phyloP scores from a whole-genome alignment of 2,329 filamentous ascomycete genomes.

The Talaromyces sp. region DNA sequence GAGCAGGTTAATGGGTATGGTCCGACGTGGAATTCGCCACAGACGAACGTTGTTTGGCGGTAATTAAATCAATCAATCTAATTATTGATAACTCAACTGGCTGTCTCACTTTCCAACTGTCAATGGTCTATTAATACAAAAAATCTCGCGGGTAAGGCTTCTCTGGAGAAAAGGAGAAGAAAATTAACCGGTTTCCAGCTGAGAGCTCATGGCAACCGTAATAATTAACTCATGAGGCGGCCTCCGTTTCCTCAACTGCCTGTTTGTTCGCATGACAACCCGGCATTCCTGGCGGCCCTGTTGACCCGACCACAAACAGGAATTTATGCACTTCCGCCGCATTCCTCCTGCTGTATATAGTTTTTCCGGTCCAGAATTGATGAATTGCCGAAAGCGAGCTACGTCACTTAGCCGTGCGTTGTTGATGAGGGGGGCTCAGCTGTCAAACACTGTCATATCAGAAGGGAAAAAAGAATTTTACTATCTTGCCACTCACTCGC shows the following conservation, averaged over 20 bases:
- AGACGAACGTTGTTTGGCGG: background rate
- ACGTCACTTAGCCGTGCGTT: background rate
- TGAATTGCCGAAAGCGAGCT: background rate
- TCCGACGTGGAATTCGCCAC: background rate
- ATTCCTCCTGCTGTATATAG: background rate
- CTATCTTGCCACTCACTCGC: background rate
- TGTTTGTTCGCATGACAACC: background rate
- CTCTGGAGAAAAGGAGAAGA: background rate
- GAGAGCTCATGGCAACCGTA: background rate
- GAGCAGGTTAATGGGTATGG: background rate
- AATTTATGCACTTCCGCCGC: background rate
- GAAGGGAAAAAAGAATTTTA: background rate
- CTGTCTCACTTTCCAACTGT: background rate
- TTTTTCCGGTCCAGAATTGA: background rate
- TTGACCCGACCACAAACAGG: background rate
- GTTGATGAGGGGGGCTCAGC: background rate
- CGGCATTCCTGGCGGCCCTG: background rate
- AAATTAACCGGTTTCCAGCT: background rate
- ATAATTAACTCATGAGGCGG: background rate
- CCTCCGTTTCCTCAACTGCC: background rate
- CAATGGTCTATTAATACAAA: background rate
- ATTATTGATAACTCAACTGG: background rate
- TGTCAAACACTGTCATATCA: background rate
- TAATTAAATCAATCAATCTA: background rate
- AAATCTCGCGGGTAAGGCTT: background rate